Percentiles rank a stretch among this genome's conserved stretches.
Conservation (phyloP, 2,329 filamentous ascomycete species). For the Claviceps citrina region DNA sequence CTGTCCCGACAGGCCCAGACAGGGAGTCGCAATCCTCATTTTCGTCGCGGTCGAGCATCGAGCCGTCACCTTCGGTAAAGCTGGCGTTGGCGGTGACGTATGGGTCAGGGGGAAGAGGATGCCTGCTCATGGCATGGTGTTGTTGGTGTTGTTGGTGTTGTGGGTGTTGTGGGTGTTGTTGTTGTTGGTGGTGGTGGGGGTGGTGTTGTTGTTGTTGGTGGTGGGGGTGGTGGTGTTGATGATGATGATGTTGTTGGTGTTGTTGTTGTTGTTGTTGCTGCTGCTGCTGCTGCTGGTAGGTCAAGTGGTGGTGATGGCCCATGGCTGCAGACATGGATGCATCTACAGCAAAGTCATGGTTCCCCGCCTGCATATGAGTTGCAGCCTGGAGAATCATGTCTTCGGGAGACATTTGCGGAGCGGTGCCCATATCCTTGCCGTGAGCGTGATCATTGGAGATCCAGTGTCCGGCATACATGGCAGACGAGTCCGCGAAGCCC, state of each 20-base stretch:
- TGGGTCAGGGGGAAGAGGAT: constrained; percentile 38
- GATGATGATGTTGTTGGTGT: constrained; percentile 13
- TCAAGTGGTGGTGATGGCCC: constrained; percentile 21
- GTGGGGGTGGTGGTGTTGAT: constrained; percentile 22
- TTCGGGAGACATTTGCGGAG: constrained; percentile 37
- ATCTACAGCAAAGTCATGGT: constrained; percentile 35
- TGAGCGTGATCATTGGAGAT: constrained; percentile 28
- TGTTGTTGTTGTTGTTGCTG: constrained; percentile 20
- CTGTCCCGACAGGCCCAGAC: constrained; percentile 26
- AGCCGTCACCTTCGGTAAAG: constrained; percentile 42
- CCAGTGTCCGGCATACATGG: constrained; percentile 37
- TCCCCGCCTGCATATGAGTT: constrained; percentile 37
- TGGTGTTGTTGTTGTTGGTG: constrained; percentile 21
- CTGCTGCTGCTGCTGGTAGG: constrained; percentile 23
- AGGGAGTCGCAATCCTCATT: constrained; percentile 41
- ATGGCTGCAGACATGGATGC: constrained; percentile 29
- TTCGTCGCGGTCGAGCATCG: constrained; percentile 45
- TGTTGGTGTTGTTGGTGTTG: constrained; percentile 12
- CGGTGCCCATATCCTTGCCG: constrained; percentile 26
- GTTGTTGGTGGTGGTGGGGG: not conserved
- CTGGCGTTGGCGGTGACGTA: constrained; percentile 33
- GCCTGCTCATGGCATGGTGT: constrained; percentile 27
- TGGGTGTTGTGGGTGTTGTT: not conserved
- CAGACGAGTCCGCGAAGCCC: constrained; percentile 26
- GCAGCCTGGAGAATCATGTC: constrained; percentile 44